These are phyloP conservation scores for Dothideomycetes sp. DNA, from an alignment of 2,329 filamentous ascomycete genomes.

Conservation along the genomic window DNA sequence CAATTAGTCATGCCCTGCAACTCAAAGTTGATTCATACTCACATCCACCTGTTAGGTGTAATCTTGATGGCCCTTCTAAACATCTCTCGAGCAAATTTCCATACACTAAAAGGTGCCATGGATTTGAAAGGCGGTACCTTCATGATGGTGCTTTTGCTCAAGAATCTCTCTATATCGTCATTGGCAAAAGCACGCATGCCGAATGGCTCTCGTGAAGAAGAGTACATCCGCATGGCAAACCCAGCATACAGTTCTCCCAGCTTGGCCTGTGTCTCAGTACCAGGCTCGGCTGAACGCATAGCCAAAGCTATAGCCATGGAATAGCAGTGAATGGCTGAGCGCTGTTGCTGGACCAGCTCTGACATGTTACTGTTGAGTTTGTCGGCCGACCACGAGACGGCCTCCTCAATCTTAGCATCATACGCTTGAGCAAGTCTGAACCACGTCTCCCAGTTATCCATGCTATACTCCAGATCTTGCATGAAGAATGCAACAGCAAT, in stretches of 20 bases:
- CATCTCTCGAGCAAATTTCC: slow-evolving; percentile 55
- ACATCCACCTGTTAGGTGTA: slow-evolving; percentile 53
- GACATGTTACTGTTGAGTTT: slow-evolving; percentile 77
- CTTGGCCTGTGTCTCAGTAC: slow-evolving; percentile 44
- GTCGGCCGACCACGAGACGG: slow-evolving; percentile 79
- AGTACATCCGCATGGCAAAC: slow-evolving; percentile 60
- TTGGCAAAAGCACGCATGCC: slow-evolving; percentile 57
- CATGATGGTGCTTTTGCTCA: slow-evolving; percentile 50
- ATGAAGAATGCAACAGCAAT: slow-evolving; percentile 71
- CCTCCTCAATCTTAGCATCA: slow-evolving; percentile 79
- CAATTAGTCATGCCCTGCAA: too few species aligned
- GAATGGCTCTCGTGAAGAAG: slow-evolving; percentile 59
- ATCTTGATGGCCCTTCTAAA: slow-evolving; percentile 51
- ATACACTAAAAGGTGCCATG: slow-evolving; percentile 50
- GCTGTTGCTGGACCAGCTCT: slow-evolving; percentile 67
- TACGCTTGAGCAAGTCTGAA: slow-evolving; percentile 79
- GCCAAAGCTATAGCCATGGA: slow-evolving; percentile 58
- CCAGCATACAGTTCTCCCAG: slow-evolving; percentile 59
- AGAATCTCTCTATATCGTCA: slow-evolving; percentile 52
- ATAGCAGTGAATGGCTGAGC: slow-evolving; percentile 72
- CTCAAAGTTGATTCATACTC: too few species aligned
- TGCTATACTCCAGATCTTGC: slow-evolving; percentile 73
- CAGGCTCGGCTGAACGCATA: slow-evolving; percentile 46
- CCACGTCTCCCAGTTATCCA: slow-evolving; percentile 82
- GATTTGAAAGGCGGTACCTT: slow-evolving; percentile 48